phyloP scores from a whole-genome alignment of 768 basidiomycete genomes.

The Trametes gibbosa region DNA sequence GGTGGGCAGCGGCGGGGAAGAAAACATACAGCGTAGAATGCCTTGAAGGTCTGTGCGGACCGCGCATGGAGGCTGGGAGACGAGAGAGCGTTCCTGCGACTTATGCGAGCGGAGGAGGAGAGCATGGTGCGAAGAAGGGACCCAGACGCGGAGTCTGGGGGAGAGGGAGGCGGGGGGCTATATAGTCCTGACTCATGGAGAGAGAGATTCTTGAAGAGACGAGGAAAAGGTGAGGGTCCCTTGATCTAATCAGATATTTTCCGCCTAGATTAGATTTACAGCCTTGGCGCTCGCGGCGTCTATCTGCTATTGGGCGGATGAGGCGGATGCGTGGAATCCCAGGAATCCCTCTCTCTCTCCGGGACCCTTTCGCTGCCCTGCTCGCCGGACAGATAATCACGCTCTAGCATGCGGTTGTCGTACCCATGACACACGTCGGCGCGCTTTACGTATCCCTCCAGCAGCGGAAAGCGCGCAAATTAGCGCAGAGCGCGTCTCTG shows the following conservation, averaged over 20 bases:
- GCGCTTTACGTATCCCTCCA: not conserved
- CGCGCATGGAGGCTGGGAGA: constrained; percentile 17
- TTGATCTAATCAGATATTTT: constrained; percentile 16
- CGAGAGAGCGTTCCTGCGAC: not conserved
- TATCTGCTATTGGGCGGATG: constrained; percentile 12
- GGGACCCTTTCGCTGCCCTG: not conserved
- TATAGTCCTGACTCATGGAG: constrained; percentile 16
- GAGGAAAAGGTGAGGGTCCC: not conserved
- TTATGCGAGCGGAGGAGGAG: constrained; percentile 12
- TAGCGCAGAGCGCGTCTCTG: not conserved
- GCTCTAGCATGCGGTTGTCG: not conserved
- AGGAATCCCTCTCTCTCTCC: not conserved
- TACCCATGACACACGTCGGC: not conserved
- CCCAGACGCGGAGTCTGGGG: not conserved
- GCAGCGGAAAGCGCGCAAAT: constrained; percentile 4
- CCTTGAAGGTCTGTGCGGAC: constrained; percentile 31
- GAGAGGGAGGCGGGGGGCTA: constrained; percentile 8
- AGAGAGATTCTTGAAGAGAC: not conserved
- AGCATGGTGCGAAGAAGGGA: constrained; percentile 15
- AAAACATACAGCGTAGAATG: constrained; percentile 30
- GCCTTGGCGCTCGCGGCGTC: constrained; percentile 11
- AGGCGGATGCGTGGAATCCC: not conserved
- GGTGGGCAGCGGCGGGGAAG: not conserved
- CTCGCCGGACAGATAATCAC: not conserved
- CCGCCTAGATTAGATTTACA: constrained; percentile 10